These are phyloP conservation scores for Cerrena zonata DNA, from an alignment of 1,284 basidiomycete species.

Conservation along the genomic window DNA sequence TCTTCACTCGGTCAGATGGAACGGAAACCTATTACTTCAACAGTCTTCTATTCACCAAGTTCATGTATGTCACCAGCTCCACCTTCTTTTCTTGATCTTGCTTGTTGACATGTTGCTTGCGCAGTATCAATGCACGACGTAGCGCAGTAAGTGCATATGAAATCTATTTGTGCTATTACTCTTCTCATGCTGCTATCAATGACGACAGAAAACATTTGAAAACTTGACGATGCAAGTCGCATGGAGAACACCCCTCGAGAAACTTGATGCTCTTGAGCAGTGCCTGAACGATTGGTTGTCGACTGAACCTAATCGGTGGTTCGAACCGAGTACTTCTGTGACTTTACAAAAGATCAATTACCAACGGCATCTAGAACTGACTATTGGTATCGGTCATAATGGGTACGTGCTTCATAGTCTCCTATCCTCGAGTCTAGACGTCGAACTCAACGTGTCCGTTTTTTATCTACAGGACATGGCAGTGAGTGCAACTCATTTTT, in stretches of 20 bases:
- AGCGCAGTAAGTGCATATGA: constrained; percentile 43
- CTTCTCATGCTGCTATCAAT: background rate
- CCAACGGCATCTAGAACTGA: constrained; percentile 60
- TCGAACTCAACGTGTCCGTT: background rate
- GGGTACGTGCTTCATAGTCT: constrained; percentile 36
- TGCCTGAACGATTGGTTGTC: constrained; percentile 66
- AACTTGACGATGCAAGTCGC: constrained; percentile 62
- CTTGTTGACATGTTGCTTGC: background rate
- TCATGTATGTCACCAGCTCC: constrained; percentile 48
- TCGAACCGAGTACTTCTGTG: constrained; percentile 57
- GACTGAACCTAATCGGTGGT: constrained; percentile 74
- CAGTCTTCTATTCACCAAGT: constrained; percentile 64
- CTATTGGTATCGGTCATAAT: constrained; percentile 66
- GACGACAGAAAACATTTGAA: constrained; percentile 58
- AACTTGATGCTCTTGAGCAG: constrained; percentile 61
- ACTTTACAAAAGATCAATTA: constrained; percentile 55
- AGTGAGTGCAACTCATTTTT: constrained; percentile 17
- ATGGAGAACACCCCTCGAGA: constrained; percentile 67
- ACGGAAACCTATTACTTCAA: constrained; percentile 76
- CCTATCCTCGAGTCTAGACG: background rate
- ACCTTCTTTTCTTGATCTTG: background rate
- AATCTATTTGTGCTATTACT: background rate
- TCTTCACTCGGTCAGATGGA: constrained; percentile 62
- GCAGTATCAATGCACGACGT: constrained; percentile 63
- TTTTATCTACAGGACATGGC: constrained; percentile 16